Evolutionary conservation across 768 basidiomycete species (phyloP), one percentile per base, ranked within the genome.

Genomic region (Kwoniella shandongensis): DNA sequence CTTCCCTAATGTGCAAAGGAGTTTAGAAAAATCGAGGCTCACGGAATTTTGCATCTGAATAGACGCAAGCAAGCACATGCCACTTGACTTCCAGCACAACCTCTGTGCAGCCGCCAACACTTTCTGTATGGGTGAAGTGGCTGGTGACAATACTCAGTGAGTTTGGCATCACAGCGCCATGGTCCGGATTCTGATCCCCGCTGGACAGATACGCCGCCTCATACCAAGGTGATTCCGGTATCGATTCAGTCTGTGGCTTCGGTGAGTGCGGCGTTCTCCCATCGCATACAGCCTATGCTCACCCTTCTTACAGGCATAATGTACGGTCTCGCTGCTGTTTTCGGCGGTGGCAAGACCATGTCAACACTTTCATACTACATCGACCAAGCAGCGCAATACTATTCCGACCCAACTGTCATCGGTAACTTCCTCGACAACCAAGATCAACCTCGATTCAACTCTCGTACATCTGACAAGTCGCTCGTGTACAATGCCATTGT

Each of bases 31-130:
- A n/a, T n/a, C n/a, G n/a, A n/a, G n/a, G n/a, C n/a, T n/a, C n/a
- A n/a, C n/a, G n/a, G n/a, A n/a, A n/a, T n/a, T n/a, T n/a, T n/a
- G n/a, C n/a, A n/a, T n/a, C n/a, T n/a, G n/a, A n/a, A 32, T 66
- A 10, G 70, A 72, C 50, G 70, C 68, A 1, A 59, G 51, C 36
- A 72, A 72, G 50, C 70, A 72, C 42, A 61, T 72, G 62, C 39
- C 48, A 29, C 51, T 51, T 32, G 27, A 52, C 13, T 69, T 69
- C 55, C 63, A 67, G 52, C 51, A 66, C 41, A 55, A 59, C 7
- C 57, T 72, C 25, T 72, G 68, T 46, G 38, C 50, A 7, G 44
- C 50, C 2, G 68, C 65, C 11, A 63, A 64, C 7, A 51, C 63
- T 17, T 70, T 65, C 54, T 70, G 70, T 47, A 64, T 67, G 10